A percentile compares a stretch with the other conserved stretches of the same genome.
Conservation (phyloP, 2,329 filamentous ascomycete genomes). For the Graphilbum ipis-grandicollis region DNA sequence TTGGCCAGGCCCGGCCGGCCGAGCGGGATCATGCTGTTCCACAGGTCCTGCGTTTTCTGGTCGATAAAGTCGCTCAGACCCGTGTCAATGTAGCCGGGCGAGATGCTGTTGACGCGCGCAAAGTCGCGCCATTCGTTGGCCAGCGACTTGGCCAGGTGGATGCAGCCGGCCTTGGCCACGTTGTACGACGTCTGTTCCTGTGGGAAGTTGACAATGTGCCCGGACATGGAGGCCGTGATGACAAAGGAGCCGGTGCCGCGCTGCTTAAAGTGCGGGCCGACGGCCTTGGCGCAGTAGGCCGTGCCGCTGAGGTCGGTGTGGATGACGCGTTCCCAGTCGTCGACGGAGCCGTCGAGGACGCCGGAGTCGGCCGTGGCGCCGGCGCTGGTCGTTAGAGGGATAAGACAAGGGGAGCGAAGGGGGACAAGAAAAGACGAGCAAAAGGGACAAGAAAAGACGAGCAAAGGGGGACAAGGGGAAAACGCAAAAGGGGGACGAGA, state of each 20-base stretch:
- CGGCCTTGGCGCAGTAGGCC: slow-evolving; percentile 59
- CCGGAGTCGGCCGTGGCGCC: slow-evolving; percentile 53
- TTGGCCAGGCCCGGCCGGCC: slow-evolving; percentile 56
- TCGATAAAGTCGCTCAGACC: slow-evolving; percentile 52
- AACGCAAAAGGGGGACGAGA: too few relatives aligned
- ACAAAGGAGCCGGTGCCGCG: slow-evolving; percentile 55
- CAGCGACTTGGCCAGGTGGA: slow-evolving; percentile 48
- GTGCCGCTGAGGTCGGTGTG: slow-evolving; percentile 58
- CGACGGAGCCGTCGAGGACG: slow-evolving; percentile 46
- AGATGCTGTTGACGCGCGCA: slow-evolving; percentile 54
- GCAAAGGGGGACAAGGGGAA: too few relatives aligned
- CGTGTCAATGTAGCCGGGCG: slow-evolving; percentile 60
- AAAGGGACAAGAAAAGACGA: too few relatives aligned
- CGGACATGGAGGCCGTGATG: slow-evolving; percentile 63
- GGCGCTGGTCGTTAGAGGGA: slow-evolving; percentile 24
- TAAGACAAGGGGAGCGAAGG: slow-evolving; percentile 42
- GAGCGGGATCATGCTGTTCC: slow-evolving; percentile 68
- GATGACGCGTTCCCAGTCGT: slow-evolving; percentile 50
- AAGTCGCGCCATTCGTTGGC: slow-evolving; percentile 65
- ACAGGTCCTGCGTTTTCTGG: slow-evolving; percentile 50
- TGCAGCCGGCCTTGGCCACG: slow-evolving; percentile 49
- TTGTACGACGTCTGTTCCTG: slow-evolving; percentile 62
- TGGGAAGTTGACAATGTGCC: slow-evolving; percentile 61
- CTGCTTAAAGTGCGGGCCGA: slow-evolving; percentile 42
- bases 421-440: too few relatives aligned